Conservation (phyloP, 2,329 filamentous ascomycete species). For the Corynespora cassiicola region DNA sequence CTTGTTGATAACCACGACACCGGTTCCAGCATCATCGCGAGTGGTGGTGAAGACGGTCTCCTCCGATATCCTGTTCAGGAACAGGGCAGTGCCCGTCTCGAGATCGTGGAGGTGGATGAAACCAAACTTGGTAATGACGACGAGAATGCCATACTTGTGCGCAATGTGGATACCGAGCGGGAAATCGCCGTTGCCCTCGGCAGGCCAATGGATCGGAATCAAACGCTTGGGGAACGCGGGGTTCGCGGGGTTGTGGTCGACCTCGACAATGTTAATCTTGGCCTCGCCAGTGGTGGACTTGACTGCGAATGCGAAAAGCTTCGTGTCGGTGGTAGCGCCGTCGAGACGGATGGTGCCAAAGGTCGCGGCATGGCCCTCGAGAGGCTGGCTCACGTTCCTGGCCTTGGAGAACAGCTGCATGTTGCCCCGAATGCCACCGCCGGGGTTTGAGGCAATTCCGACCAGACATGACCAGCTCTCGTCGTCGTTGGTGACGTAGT, state of each 20-base stretch:
- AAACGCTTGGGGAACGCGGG: constrained; percentile 93
- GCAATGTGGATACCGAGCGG: constrained; percentile 98
- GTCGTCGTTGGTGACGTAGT: constrained; percentile 94
- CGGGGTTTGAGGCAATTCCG: constrained; percentile 91
- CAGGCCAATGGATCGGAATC: constrained; percentile 96
- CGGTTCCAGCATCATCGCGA: constrained; percentile 80
- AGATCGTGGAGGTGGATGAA: constrained; percentile 99
- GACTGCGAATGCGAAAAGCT: constrained; percentile 96
- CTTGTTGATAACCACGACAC: constrained; percentile 93
- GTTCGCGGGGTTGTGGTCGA: constrained; percentile 90
- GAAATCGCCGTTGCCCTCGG: constrained; percentile 95
- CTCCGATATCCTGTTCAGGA: constrained; percentile 99
- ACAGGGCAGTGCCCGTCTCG: constrained; percentile 93
- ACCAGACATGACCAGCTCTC: constrained; percentile 99
- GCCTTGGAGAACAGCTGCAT: constrained; percentile 98
- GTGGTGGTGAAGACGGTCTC: constrained; percentile 98
- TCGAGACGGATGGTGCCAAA: constrained; percentile 91
- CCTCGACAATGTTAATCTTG: constrained; percentile 97
- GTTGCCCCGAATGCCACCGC: constrained; percentile 90
- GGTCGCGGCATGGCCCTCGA: constrained; percentile 94
- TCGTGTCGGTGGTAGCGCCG: constrained; percentile 87
- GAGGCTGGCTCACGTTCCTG: constrained; percentile 94
- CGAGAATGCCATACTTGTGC: constrained; percentile 94
- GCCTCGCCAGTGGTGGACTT: constrained; percentile 81
- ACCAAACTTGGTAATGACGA: constrained; percentile 97